These are phyloP conservation scores for Dujonia santamariae DNA, from an alignment of 1,139 yeast species.

Conservation along the genomic window DNA sequence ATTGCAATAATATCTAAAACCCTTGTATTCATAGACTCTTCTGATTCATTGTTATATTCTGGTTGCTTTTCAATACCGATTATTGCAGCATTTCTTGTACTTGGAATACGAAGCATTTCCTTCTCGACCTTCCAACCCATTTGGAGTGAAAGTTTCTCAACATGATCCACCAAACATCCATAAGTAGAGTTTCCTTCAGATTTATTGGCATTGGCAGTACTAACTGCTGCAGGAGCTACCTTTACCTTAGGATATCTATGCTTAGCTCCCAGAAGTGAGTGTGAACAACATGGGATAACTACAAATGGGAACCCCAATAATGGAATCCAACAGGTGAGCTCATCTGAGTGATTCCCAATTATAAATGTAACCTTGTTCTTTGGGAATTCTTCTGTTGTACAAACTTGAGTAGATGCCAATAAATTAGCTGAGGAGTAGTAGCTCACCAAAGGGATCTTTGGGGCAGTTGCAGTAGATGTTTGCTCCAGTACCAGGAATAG, in stretches of 20 bases:
- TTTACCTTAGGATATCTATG: conserved; percentile 55
- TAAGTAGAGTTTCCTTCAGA: conserved; percentile 52
- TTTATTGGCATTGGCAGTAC: conserved; percentile 2
- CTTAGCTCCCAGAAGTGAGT: conserved; percentile 74
- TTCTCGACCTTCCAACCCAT: conserved; percentile 85
- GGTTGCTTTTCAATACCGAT: conserved; percentile 54
- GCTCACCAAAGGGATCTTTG: conserved; percentile 32
- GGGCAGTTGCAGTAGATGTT: conserved; percentile 11
- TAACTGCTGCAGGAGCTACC: conserved; percentile 3
- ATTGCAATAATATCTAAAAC: conserved; percentile 58
- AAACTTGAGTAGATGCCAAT: conserved; percentile 54
- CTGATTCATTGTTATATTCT: conserved; percentile 20
- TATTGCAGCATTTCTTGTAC: conserved; percentile 89
- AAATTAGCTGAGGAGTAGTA: conserved; percentile 50
- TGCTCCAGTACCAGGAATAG: conserved; percentile 49
- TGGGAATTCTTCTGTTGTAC: conserved; percentile 65
- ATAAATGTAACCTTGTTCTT: conserved; percentile 71
- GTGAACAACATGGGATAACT: conserved; percentile 96
- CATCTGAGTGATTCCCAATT: conserved; percentile 95
- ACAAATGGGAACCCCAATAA: conserved; percentile 80
- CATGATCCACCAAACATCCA: conserved; percentile 83
- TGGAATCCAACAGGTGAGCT: conserved; percentile 94
- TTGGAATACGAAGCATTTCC: conserved; percentile 90
- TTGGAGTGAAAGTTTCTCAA: conserved; percentile 58
- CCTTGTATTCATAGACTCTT: conserved; percentile 24